Evolutionary conservation across 495 filamentous ascomycete species (phyloP).

Genomic region (Penicillium taxi): DNA sequence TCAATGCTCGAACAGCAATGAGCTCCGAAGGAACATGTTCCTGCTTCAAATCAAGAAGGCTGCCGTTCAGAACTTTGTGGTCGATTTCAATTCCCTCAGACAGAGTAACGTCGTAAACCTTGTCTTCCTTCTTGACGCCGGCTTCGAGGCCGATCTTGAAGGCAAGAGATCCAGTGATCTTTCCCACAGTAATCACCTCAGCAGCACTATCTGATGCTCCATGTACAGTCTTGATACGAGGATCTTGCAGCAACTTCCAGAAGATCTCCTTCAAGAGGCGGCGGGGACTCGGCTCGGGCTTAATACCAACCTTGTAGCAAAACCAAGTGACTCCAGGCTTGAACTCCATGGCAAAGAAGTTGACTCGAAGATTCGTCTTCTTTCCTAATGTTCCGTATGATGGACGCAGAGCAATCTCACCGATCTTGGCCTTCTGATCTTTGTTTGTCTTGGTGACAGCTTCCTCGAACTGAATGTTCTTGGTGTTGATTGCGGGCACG

Average conservation of each 20-base stretch:
- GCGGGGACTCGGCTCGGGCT: slow-evolving; percentile 2
- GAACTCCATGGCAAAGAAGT: slow-evolving; percentile 35
- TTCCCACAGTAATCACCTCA: slow-evolving; percentile 9
- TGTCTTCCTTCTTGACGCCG: no score
- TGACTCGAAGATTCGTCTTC: slow-evolving; percentile 31
- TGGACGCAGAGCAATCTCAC: slow-evolving; percentile 25
- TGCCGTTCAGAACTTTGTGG: neutral
- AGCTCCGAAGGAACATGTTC: neutral
- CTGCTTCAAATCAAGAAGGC: neutral
- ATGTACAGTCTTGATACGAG: neutral
- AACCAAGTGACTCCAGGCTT: slow-evolving; percentile 2
- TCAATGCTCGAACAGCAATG: slow-evolving; percentile 34
- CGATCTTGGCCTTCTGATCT: neutral
- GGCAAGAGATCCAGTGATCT: no score
- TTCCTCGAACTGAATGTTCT: slow-evolving; percentile 10
- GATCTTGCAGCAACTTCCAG: neutral
- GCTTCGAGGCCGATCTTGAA: no score
- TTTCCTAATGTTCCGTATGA: slow-evolving; percentile 37
- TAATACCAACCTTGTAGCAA: slow-evolving; percentile 8
- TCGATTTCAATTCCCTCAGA: no score
- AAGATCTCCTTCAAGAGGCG: slow-evolving; percentile 7
- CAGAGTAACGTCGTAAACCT: no score
- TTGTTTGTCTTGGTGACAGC: neutral
- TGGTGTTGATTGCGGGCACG: neutral
- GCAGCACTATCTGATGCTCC: slow-evolving; percentile 10